Evolutionary conservation across 2,329 filamentous ascomycete genomes (phyloP).

Genomic region (Colletotrichum sp.): DNA sequence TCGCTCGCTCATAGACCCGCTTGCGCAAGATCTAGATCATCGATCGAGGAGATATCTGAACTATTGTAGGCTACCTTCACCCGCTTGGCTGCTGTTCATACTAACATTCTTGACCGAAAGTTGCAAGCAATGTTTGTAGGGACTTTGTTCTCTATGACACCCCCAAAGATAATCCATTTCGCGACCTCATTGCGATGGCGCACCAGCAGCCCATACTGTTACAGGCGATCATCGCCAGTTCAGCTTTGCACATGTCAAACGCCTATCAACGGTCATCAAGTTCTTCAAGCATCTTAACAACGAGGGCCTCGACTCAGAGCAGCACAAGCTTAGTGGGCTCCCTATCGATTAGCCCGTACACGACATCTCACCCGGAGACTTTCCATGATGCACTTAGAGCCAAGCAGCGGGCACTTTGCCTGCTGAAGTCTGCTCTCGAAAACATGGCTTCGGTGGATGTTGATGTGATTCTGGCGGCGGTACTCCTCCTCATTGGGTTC

Average conservation of each 20-base stretch:
- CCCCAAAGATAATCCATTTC: neutral
- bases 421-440: neutral
- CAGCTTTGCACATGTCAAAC: slow-evolving; percentile 1
- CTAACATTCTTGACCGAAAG: neutral
- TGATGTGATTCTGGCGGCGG: neutral
- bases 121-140: neutral
- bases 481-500: neutral
- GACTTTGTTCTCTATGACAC: neutral
- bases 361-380: neutral
- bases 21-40: neutral
- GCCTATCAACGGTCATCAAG: neutral
- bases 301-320: neutral
- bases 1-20: neutral
- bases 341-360: neutral
- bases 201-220: neutral
- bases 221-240: neutral
- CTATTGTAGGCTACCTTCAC: neutral
- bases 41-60: neutral
- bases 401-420: neutral
- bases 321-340: neutral
- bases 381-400: neutral
- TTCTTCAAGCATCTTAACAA: neutral
- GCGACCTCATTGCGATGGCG: neutral
- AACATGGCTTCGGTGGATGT: neutral
- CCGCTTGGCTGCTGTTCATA: neutral